Conservation (phyloP, 306 rosid genomes). For the Glycine latifolia region DNA sequence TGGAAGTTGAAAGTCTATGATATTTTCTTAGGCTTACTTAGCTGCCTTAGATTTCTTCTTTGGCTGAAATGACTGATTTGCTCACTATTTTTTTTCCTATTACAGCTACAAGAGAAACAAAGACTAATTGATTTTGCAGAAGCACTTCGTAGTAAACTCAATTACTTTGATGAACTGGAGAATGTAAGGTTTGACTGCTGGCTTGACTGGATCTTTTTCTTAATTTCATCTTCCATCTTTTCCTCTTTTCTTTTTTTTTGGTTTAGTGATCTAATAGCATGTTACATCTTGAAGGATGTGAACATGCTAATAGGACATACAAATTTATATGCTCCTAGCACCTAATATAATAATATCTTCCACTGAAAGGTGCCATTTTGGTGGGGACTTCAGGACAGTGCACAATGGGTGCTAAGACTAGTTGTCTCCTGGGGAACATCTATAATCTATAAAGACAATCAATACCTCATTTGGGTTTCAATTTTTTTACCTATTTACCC, state of each 20-base stretch:
- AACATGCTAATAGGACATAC: conserved; percentile 25
- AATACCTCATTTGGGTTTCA: too few relatives aligned
- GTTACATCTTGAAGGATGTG: conserved; percentile 28
- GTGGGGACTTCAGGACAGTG: conserved; percentile 37
- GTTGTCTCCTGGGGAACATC: background rate
- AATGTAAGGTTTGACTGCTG: conserved; percentile 98
- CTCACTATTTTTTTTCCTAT: conserved; percentile 39
- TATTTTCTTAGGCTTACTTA: conserved; percentile 7
- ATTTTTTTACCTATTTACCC: too few relatives aligned
- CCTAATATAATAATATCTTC: conserved; percentile 14
- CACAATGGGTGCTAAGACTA: conserved; percentile 25
- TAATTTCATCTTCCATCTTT: conserved; percentile 31
- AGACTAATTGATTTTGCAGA: conserved; percentile 87
- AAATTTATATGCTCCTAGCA: conserved; percentile 30
- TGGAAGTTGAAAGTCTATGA: conserved; percentile 19
- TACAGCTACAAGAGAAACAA: conserved; percentile 93
- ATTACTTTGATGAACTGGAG: conserved; percentile 99
- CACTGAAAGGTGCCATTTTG: conserved; percentile 20
- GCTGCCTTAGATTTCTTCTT: conserved; percentile 27
- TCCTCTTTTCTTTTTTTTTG: background rate
- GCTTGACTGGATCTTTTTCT: conserved; percentile 66
- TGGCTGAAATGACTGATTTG: conserved; percentile 40
- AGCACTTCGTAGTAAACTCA: conserved; percentile 94
- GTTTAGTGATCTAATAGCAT: conserved; percentile 19
- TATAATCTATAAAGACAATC: too few relatives aligned